phyloP scores from a whole-genome alignment of 1,284 basidiomycete species.

The Heterobasidion parviporum region DNA sequence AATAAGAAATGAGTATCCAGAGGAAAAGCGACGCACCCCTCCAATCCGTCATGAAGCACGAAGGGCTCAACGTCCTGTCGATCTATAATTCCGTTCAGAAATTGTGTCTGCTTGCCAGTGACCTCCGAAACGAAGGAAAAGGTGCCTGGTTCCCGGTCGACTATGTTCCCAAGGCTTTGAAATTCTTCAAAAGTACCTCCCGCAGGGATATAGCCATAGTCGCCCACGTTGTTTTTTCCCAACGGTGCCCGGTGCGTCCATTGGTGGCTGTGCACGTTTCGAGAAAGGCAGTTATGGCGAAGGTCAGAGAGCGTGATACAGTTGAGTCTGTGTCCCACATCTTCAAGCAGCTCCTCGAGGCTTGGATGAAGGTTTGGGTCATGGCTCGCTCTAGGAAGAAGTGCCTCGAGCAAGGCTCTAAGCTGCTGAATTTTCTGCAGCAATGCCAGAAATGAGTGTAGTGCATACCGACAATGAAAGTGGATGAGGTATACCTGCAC shows the following conservation, averaged over 20 bases:
- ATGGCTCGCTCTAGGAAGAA: constrained; percentile 28
- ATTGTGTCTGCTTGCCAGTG: constrained; percentile 16
- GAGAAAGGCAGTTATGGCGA: constrained; percentile 27
- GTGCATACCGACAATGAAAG: neutral
- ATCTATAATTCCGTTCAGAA: constrained; percentile 13
- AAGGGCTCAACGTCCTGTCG: constrained; percentile 18
- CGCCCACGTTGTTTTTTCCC: constrained; percentile 34
- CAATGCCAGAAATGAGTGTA: neutral
- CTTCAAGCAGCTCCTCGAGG: constrained; percentile 23
- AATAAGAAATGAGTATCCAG: neutral
- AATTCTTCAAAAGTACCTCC: constrained; percentile 23
- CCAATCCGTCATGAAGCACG: constrained; percentile 22
- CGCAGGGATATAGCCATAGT: constrained; percentile 33
- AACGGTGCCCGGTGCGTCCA: constrained; percentile 33
- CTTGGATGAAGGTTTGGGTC: constrained; percentile 20
- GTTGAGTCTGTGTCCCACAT: neutral
- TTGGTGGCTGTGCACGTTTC: constrained; percentile 26
- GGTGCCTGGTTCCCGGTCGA: constrained; percentile 16
- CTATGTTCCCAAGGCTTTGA: constrained; percentile 29
- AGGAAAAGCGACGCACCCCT: constrained; percentile 25
- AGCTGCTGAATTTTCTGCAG: constrained; percentile 21
- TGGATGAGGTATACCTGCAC: neutral
- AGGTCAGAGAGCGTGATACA: constrained; percentile 26
- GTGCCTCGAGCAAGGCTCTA: constrained; percentile 23
- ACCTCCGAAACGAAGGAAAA: constrained; percentile 11